Conservation (phyloP, 352 stramenopile genomes). For the Phytophthora citrophthora region DNA sequence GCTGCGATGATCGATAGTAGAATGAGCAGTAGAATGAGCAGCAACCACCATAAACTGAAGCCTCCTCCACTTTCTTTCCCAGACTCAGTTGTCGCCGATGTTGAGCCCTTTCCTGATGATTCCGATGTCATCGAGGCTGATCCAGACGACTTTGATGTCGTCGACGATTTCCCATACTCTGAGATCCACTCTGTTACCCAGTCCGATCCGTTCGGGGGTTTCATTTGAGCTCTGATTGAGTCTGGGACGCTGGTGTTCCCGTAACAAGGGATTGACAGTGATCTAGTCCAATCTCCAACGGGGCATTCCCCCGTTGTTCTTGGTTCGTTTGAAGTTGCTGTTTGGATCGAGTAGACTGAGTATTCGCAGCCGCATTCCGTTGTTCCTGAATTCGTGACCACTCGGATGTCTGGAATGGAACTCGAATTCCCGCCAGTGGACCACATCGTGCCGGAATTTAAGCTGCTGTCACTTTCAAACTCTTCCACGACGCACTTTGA, state of each 20-base stretch:
- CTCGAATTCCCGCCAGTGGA: slow-evolving; percentile 15
- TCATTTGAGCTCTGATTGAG: slow-evolving; percentile 8
- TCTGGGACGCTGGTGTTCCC: slow-evolving; percentile 16
- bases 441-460: slow-evolving; percentile 22
- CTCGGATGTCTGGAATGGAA: slow-evolving; percentile 21
- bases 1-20: slow-evolving; percentile 27
- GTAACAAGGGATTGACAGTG: slow-evolving; percentile 47
- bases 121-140: slow-evolving; percentile 12
- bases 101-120: slow-evolving; percentile 16
- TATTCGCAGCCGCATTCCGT: slow-evolving; percentile 20
- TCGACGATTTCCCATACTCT: slow-evolving; percentile 4
- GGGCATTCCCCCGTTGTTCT: slow-evolving; percentile 15
- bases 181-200: slow-evolving; percentile 39
- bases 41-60: slow-evolving; percentile 27
- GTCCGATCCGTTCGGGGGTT: slow-evolving; percentile 12
- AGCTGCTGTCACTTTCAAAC: slow-evolving; percentile 5
- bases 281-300: slow-evolving; percentile 12
- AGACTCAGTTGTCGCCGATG: slow-evolving; percentile 24
- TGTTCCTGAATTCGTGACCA: slow-evolving; percentile 14
- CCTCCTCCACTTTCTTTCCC: not conserved
- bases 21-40: slow-evolving; percentile 30
- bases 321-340: not conserved
- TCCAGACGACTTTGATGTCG: slow-evolving; percentile 12
- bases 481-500: slow-evolving; percentile 30
- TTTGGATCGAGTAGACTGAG: slow-evolving; percentile 32